These are phyloP conservation scores for Fraxinus baroniana DNA, from an alignment of 305 asterid genomes.

Conservation along the genomic window DNA sequence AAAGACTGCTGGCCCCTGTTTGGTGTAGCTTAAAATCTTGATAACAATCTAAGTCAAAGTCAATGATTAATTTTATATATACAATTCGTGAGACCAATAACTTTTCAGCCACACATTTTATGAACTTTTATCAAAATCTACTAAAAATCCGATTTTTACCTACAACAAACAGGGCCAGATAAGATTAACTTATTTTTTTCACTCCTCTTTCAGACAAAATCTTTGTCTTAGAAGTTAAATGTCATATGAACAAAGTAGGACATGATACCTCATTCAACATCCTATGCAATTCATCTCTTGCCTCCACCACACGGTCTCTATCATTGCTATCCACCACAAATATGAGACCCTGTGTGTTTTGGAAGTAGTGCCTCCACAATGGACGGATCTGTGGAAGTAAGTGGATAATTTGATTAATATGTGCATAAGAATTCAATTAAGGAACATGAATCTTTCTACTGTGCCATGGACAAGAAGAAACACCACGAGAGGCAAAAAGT, in stretches of 20 bases:
- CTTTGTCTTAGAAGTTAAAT: background rate
- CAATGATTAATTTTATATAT: background rate
- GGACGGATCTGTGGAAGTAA: conserved; percentile 55
- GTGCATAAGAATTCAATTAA: too few species aligned
- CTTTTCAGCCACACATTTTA: background rate
- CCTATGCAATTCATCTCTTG: conserved; percentile 75
- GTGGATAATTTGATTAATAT: too few species aligned
- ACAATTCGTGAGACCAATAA: background rate
- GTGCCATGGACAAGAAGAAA: too few species aligned
- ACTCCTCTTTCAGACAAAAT: background rate
- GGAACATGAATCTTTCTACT: too few species aligned
- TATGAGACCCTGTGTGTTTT: conserved; percentile 80
- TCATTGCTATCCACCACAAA: conserved; percentile 79
- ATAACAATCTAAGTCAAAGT: background rate
- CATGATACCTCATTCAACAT: conserved; percentile 69
- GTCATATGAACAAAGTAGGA: background rate
- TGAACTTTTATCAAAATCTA: background rate
- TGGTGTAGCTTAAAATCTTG: background rate
- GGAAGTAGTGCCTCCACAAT: conserved; percentile 81
- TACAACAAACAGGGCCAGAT: background rate
- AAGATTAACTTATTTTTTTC: background rate
- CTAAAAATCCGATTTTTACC: background rate
- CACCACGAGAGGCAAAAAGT: background rate
- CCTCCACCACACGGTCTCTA: conserved; percentile 76
- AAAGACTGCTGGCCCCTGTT: background rate